These are phyloP conservation scores for Fusarium drepaniforme DNA, from an alignment of 2,329 filamentous ascomycete species.

Conservation along the genomic window DNA sequence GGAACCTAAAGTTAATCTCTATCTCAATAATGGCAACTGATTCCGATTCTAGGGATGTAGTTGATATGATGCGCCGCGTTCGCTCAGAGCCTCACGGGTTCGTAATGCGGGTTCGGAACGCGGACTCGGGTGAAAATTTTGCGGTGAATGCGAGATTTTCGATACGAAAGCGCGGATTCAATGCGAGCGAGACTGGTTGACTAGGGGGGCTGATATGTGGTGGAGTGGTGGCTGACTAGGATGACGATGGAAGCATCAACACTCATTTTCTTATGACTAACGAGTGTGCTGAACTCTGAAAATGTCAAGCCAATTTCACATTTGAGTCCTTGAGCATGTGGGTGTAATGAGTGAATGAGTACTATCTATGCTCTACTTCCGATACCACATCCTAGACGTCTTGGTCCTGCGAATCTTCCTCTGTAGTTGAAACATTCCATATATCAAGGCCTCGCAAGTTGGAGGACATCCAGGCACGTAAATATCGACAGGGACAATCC, in stretches of 20 bases:
- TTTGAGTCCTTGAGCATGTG: not conserved
- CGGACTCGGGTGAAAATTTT: not conserved
- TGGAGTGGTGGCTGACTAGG: not conserved
- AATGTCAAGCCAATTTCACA: not conserved
- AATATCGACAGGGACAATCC: slow-evolving; percentile 83
- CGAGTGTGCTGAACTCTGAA: not conserved
- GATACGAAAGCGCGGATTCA: not conserved
- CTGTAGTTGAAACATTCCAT: slow-evolving; percentile 48
- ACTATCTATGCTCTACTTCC: not conserved
- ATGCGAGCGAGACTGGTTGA: not conserved
- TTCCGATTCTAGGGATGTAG: not conserved
- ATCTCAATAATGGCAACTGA: not conserved
- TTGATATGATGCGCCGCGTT: not conserved
- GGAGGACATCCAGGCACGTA: slow-evolving; percentile 48
- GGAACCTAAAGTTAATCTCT: not conserved
- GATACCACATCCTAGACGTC: not conserved
- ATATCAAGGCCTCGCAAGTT: slow-evolving; percentile 40
- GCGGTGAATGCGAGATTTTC: not conserved
- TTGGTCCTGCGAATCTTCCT: slow-evolving; percentile 43
- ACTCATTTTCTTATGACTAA: not conserved
- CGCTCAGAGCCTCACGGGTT: not conserved
- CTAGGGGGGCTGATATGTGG: not conserved
- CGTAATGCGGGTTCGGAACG: not conserved
- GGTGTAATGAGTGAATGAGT: not conserved
- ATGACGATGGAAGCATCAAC: not conserved